Conservation (phyloP, 345 rosid genomes). For the Moricandia moricandioides region DNA sequence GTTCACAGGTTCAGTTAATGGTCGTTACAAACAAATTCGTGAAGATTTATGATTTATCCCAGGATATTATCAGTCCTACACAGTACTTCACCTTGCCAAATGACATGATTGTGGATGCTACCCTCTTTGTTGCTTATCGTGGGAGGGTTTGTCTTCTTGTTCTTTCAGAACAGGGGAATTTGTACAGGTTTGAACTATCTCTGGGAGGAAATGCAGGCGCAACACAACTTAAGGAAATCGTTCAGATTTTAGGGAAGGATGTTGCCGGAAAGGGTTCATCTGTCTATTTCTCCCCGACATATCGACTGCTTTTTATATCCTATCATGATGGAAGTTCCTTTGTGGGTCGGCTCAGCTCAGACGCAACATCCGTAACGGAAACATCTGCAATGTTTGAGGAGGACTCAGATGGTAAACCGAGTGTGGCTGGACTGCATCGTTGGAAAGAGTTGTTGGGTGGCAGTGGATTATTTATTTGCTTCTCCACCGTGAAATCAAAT, state of each 20-base stretch:
- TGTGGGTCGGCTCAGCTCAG: conserved; percentile 66
- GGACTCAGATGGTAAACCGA: conserved; percentile 68
- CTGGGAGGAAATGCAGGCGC: conserved; percentile 78
- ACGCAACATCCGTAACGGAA: conserved; percentile 65
- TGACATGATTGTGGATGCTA: conserved; percentile 84
- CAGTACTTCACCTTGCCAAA: conserved; percentile 85
- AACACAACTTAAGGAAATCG: conserved; percentile 73
- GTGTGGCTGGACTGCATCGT: conserved; percentile 79
- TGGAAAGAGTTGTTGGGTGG: conserved; percentile 86
- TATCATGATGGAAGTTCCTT: conserved; percentile 86
- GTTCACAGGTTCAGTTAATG: conserved; percentile 90
- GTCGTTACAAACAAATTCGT: conserved; percentile 87
- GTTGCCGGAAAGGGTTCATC: conserved; percentile 76
- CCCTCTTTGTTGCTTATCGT: conserved; percentile 74
- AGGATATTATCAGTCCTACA: conserved; percentile 92
- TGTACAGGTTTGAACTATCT: conserved; percentile 77
- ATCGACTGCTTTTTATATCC: conserved; percentile 74
- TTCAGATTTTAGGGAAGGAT: conserved; percentile 61
- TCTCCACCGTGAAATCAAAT: conserved; percentile 73
- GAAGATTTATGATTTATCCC: conserved; percentile 93
- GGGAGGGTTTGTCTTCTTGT: conserved; percentile 81
- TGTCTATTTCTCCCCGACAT: conserved; percentile 72
- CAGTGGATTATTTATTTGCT: conserved; percentile 77
- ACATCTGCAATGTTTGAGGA: conserved; percentile 70
- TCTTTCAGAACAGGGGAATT: conserved; percentile 77